phyloP scores from a whole-genome alignment of 2,329 filamentous ascomycete genomes.

The Neofusicoccum parvum region DNA sequence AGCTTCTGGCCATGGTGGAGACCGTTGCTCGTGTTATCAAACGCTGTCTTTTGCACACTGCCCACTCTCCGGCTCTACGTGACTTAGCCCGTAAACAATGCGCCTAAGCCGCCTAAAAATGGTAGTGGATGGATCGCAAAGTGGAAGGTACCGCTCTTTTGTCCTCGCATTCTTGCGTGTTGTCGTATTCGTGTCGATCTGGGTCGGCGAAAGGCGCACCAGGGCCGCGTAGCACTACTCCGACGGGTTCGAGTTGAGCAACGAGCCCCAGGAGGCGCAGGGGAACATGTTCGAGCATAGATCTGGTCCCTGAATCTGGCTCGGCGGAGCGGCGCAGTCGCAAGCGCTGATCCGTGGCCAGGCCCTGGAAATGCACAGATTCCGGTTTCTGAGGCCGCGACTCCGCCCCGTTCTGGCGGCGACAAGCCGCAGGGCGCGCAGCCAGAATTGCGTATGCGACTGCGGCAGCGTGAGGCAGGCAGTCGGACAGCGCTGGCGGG shows the following conservation, averaged over 20 bases:
- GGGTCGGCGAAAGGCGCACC: background rate
- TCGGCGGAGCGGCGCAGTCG: background rate
- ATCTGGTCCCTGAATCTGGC: background rate
- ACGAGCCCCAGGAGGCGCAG: background rate
- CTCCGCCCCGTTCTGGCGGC: background rate
- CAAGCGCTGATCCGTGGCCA: background rate
- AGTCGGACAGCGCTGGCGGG: background rate
- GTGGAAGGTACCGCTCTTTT: background rate
- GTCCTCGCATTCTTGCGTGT: background rate
- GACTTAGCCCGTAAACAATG: too few species aligned
- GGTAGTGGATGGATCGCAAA: background rate
- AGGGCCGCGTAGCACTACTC: background rate
- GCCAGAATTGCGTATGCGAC: background rate
- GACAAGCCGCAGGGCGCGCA: background rate
- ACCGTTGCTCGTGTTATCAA: too few species aligned
- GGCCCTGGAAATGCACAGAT: background rate
- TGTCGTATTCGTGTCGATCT: constrained; percentile 5
- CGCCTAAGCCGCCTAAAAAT: too few species aligned
- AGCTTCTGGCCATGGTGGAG: too few species aligned
- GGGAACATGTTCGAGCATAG: background rate
- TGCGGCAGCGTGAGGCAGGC: background rate
- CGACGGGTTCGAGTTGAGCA: background rate
- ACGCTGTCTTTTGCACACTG: too few species aligned
- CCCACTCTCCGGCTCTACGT: too few species aligned
- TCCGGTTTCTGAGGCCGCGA: background rate